A percentile compares a stretch with the other conserved stretches of the same genome.
These are phyloP conservation scores for Stephanocyclus meneghinianus DNA, from an alignment of 352 stramenopile genomes.

Conservation along the genomic window DNA sequence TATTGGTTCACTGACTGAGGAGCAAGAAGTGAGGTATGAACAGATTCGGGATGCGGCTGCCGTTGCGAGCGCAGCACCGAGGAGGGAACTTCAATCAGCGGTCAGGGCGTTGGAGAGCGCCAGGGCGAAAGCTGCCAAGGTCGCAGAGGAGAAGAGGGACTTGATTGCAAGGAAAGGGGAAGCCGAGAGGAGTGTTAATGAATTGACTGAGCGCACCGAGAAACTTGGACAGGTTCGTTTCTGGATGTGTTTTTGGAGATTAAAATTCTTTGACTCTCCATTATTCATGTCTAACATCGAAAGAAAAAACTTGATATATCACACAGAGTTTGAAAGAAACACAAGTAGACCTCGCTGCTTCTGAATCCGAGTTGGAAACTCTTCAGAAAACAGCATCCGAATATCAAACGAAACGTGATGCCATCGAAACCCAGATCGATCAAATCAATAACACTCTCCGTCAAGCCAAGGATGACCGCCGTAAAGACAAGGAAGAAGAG, in stretches of 20 bases:
- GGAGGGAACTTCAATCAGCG: slow-evolving; percentile 56
- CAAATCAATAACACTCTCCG: slow-evolving; percentile 87
- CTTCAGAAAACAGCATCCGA: slow-evolving; percentile 52
- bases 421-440: slow-evolving; percentile 82
- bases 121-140: slow-evolving; percentile 54
- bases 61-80: slow-evolving; percentile 73
- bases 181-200: slow-evolving; percentile 51
- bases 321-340: slow-evolving; percentile 72
- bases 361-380: slow-evolving; percentile 63
- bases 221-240: slow-evolving; percentile 71
- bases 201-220: slow-evolving; percentile 64
- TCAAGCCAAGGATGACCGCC: slow-evolving; percentile 89
- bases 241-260: neutral
- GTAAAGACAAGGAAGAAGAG: slow-evolving; percentile 90
- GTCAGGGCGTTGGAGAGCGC: slow-evolving; percentile 68
- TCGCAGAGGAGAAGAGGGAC: slow-evolving; percentile 74
- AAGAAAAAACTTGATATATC: neutral
- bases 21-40: slow-evolving; percentile 87
- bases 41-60: slow-evolving; percentile 85
- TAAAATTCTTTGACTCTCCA: neutral
- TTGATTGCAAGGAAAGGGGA: slow-evolving; percentile 56
- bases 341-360: slow-evolving; percentile 50
- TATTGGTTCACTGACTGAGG: slow-evolving; percentile 67
- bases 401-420: slow-evolving; percentile 57
- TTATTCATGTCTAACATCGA: slow-evolving; percentile 7